Percentiles rank a stretch among this genome's conserved stretches.
These are phyloP conservation scores for Sugiyamaella novakii DNA, from an alignment of 1,139 yeast species.

Conservation along the genomic window DNA sequence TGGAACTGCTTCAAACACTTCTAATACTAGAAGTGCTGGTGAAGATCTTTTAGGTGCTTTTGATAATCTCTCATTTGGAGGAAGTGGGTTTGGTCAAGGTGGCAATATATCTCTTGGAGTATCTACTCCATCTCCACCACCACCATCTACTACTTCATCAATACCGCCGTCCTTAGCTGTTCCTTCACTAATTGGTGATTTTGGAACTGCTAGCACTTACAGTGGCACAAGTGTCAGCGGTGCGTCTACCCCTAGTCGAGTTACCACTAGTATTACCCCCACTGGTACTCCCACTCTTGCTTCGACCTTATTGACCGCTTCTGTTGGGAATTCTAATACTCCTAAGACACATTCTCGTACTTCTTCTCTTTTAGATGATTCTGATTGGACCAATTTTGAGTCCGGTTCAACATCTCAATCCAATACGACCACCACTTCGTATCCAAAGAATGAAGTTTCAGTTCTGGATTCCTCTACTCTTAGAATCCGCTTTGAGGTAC, in stretches of 20 bases:
- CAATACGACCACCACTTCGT: conserved; percentile 16
- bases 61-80: conserved; percentile 58
- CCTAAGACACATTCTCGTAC: conserved; percentile 18
- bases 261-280: no score
- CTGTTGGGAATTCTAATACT: conserved; percentile 2
- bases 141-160: conserved; percentile 38
- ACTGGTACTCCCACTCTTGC: conserved; percentile 42
- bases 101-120: conserved; percentile 47
- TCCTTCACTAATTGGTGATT: conserved; percentile 13
- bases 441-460: conserved; percentile 24
- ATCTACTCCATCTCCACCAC: conserved; percentile 22
- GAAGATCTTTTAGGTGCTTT: conserved; percentile 74
- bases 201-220: conserved; percentile 28
- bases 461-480: conserved; percentile 44
- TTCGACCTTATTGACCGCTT: conserved; percentile 19
- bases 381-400: conserved; percentile 27
- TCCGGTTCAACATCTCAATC: conserved; percentile 26
- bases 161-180: conserved; percentile 28
- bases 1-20: conserved; percentile 31
- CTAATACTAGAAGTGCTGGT: conserved; percentile 35
- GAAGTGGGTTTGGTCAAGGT: conserved; percentile 41
- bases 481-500: conserved; percentile 54
- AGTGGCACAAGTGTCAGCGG: conserved; percentile 39
- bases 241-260: conserved; percentile 5
- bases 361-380: conserved; percentile 22